Conservation (phyloP, 2,329 filamentous ascomycete genomes). For the Escovopsis weberi region DNA sequence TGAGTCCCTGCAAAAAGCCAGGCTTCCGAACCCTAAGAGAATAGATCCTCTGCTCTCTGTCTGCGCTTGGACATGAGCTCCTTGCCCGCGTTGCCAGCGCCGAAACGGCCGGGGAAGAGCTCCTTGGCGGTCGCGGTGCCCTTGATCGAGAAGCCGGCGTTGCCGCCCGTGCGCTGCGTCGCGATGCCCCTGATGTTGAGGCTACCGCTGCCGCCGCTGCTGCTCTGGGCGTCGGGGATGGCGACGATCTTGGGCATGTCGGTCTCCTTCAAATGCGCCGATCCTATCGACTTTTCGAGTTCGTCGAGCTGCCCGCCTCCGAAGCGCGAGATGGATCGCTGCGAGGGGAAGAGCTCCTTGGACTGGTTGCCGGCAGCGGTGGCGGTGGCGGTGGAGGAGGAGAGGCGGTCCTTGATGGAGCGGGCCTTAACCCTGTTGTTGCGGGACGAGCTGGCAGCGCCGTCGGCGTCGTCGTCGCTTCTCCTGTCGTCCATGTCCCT, state of each 20-base stretch:
- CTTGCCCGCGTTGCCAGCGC: constrained; percentile 44
- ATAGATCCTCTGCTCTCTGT: constrained; percentile 59
- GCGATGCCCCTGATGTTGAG: constrained; percentile 49
- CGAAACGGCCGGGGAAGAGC: constrained; percentile 52
- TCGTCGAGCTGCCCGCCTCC: constrained; percentile 21
- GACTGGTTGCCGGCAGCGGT: constrained; percentile 10
- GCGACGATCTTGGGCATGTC: constrained; percentile 44
- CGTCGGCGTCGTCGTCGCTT: constrained; percentile 23
- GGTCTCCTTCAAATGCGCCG: constrained; percentile 21
- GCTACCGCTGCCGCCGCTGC: constrained; percentile 20
- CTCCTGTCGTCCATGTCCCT: constrained; percentile 15
- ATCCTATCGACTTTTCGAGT: constrained; percentile 24
- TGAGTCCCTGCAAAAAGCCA: neutral
- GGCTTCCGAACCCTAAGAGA: constrained; percentile 30
- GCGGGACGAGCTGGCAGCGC: constrained; percentile 15
- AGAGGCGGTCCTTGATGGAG: constrained; percentile 19
- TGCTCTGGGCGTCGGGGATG: constrained; percentile 22
- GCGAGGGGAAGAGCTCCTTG: constrained; percentile 27
- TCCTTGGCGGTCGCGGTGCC: constrained; percentile 47
- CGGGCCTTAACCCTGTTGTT: constrained; percentile 19
- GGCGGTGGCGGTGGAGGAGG: constrained; percentile 2
- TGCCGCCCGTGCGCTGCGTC: constrained; percentile 26
- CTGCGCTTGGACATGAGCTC: constrained; percentile 53
- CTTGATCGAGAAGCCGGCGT: constrained; percentile 48
- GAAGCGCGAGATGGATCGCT: constrained; percentile 10